Evolutionary conservation across 192 early-diverging fungal species (phyloP).

Genomic region (Dimargaris verticillata): DNA sequence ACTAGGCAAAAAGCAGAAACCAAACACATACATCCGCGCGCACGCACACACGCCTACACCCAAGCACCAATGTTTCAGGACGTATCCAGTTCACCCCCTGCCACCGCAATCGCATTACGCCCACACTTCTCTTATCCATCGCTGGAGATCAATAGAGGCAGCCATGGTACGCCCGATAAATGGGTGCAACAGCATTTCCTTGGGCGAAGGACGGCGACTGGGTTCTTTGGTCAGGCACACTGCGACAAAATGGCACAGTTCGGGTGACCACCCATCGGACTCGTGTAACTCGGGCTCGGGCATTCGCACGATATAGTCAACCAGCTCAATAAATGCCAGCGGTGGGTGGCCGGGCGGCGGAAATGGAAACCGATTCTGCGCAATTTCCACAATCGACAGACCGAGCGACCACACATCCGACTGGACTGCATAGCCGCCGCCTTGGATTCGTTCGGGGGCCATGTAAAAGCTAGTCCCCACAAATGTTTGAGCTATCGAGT

Average conservation of each 20-base stretch:
- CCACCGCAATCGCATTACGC: conserved; percentile 11
- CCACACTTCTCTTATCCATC: conserved; percentile 62
- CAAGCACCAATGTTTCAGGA: not conserved
- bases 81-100: not conserved
- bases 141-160: conserved; percentile 41
- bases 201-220: conserved; percentile 42
- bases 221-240: conserved; percentile 59
- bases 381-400: conserved; percentile 83
- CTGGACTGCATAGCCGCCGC: conserved; percentile 69
- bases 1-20: not conserved
- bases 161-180: conserved; percentile 44
- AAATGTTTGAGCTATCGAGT: conserved; percentile 86
- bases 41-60: not conserved
- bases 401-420: conserved; percentile 96
- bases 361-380: conserved; percentile 82
- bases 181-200: conserved; percentile 46
- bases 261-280: conserved; percentile 31
- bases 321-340: conserved; percentile 76
- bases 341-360: conserved; percentile 60
- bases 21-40: not conserved
- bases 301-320: conserved; percentile 83
- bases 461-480: conserved; percentile 94
- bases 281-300: conserved; percentile 59
- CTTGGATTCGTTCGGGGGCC: conserved; percentile 94
- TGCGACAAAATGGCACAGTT: conserved; percentile 28